Evolutionary conservation across 495 filamentous ascomycete species (phyloP), one percentile per base, ranked within the genome.

Genomic region (Opeltia flavorubescens): DNA sequence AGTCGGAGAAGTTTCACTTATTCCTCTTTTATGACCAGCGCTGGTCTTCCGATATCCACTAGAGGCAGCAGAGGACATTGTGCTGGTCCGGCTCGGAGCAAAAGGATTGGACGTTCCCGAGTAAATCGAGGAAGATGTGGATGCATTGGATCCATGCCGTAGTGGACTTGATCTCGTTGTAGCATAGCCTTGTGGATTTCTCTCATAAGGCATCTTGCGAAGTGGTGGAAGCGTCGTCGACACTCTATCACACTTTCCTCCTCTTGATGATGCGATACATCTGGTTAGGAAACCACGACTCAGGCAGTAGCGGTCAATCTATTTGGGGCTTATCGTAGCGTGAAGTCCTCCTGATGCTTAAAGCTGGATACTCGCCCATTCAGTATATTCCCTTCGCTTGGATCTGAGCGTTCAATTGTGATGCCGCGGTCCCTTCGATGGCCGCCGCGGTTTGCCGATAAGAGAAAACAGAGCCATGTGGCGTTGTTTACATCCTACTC

Each of bases 71-170:
- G 86, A 89, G n/a, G 85, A 86, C 25, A 80, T 62, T 6, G 83
- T 86, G 58, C 84, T 87, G 40, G 83, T 78, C 36, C 81, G 77
- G 54, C 81, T 84, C 17, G 78, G 68, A 13, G 78, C 70, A 51
- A 77, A 81, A 1, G 71, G 67, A 51, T 74, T 77, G 13, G 84
- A 86, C 29, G 64, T 69, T 53, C 75, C 66, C 9, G 86, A 86
- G 59, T 86, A 88, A 18, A 77, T 72, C 0, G 86, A 88, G 15
- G 86, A 94, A 47, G 68, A 75, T 4, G 82, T 84, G 11, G 86
- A 91, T 20, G 83, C 78, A 44, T 72, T 88, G 5, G 86, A 94
- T 23, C 76, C 72, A 58, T 89, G 80, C 47, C 86, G 74, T 48
- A 75, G 59, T 9, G 77, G 80, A 56, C 74, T 81, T 56, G 69